phyloP scores from a whole-genome alignment of 2,329 filamentous ascomycete species.

The Diaporthe amygdali region DNA sequence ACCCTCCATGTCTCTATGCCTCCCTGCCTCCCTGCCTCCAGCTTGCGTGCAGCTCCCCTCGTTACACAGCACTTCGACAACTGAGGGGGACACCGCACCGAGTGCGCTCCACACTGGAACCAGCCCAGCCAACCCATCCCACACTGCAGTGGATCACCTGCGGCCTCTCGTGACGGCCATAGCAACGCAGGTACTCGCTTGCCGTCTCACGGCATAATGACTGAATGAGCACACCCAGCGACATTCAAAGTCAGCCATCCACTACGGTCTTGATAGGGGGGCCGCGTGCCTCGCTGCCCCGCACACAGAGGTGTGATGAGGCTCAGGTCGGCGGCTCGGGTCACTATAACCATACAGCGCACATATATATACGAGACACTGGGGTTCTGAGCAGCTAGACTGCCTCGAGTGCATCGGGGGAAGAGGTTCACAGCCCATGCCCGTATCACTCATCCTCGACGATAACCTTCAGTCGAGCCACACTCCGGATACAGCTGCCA shows the following conservation, averaged over 20 bases:
- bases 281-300: constrained; percentile 10
- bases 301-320: not conserved
- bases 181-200: constrained; percentile 24
- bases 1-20: not conserved
- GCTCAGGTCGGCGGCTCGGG: not conserved
- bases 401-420: not conserved
- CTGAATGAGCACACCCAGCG: not conserved
- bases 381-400: not conserved
- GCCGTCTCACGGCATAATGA: constrained; percentile 17
- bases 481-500: not conserved
- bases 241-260: constrained; percentile 16
- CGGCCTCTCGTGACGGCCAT: constrained; percentile 26
- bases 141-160: constrained; percentile 12
- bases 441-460: not conserved
- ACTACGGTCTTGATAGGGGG: not conserved
- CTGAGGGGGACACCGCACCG: not conserved
- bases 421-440: not conserved
- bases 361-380: not conserved
- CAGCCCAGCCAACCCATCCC: not conserved
- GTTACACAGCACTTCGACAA: not conserved
- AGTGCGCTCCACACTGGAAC: not conserved
- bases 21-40: not conserved
- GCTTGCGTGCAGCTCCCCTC: constrained; percentile 13
- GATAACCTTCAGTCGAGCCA: not conserved
- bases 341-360: not conserved